These are phyloP conservation scores for Pseudisothecium myosuroides DNA, from an alignment of 225 moss, liverwort and hornwort genomes.

Conservation along the genomic window DNA sequence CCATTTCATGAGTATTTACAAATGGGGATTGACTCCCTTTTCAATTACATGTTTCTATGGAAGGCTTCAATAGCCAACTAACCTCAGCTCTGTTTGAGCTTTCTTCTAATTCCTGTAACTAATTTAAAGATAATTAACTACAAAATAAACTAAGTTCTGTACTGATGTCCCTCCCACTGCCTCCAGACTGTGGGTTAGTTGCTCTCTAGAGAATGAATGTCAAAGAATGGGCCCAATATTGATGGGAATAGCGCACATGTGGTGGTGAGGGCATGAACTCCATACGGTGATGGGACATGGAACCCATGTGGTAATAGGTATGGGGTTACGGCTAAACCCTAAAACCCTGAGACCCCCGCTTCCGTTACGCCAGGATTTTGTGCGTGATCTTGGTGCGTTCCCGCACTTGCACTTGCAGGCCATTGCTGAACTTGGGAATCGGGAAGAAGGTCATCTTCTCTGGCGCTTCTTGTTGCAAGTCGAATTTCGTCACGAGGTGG, in stretches of 20 bases:
- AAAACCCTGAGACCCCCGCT: background rate
- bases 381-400: background rate
- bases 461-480: background rate
- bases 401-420: background rate
- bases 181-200: background rate
- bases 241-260: background rate
- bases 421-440: background rate
- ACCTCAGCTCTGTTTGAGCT: background rate
- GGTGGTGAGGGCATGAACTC: background rate
- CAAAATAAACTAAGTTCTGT: background rate
- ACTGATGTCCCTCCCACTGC: background rate
- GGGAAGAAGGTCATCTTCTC: constrained; percentile 15
- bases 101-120: background rate
- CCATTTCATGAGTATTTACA: background rate
- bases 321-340: background rate
- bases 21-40: background rate
- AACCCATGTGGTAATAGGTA: background rate
- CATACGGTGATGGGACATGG: background rate
- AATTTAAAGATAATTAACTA: no score
- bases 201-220: background rate
- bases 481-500: constrained; percentile 6
- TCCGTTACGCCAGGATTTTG: background rate
- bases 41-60: background rate
- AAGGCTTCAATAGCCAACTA: background rate
- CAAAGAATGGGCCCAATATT: background rate